Conservation (phyloP, 306 rosid genomes). For the Castanospermum australe region DNA sequence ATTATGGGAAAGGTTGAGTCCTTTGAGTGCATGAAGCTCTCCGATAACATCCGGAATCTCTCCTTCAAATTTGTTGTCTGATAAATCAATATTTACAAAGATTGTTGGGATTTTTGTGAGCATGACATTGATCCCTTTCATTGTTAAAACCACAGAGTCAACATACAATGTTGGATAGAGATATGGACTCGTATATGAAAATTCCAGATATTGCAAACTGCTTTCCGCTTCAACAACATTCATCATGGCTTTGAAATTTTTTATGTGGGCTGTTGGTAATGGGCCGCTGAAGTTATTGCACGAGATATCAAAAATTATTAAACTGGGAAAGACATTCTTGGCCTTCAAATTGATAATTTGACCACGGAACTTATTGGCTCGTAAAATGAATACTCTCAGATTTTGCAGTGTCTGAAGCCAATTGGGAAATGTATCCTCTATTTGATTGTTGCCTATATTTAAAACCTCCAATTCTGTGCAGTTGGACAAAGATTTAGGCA, state of each 20-base stretch:
- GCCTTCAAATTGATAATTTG: background rate
- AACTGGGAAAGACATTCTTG: background rate
- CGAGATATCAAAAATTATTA: too few relatives aligned
- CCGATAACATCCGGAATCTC: constrained; percentile 20
- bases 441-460: too few relatives aligned
- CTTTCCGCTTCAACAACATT: background rate
- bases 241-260: constrained; percentile 20
- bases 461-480: too few relatives aligned
- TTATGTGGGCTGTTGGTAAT: background rate
- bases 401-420: constrained; percentile 24
- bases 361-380: constrained; percentile 32
- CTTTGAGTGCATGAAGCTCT: background rate
- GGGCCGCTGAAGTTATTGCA: too few relatives aligned
- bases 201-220: background rate
- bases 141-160: background rate
- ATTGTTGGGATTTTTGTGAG: background rate
- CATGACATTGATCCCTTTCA: background rate
- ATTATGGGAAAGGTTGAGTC: constrained; percentile 25
- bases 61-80: too few relatives aligned
- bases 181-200: too few relatives aligned
- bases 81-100: constrained; percentile 13
- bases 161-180: too few relatives aligned
- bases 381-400: constrained; percentile 23
- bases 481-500: too few relatives aligned
- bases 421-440: too few relatives aligned